Conservation (phyloP, 305 asterid species). For the Fraxinus albicans region DNA sequence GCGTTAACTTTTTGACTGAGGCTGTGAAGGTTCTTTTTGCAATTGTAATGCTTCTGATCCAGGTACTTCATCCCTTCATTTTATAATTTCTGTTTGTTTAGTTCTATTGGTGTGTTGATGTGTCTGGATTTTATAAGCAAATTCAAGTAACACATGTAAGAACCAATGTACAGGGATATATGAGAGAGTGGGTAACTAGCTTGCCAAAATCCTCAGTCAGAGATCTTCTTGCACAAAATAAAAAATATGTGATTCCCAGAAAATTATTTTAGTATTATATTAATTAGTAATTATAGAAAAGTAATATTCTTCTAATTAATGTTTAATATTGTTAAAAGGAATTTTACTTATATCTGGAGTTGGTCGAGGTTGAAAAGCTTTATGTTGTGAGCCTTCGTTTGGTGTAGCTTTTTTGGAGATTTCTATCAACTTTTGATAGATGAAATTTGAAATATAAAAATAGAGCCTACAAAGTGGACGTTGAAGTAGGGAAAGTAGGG, state of each 20-base stretch:
- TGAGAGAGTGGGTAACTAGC: neutral
- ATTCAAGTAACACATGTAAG: neutral
- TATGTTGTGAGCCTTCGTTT: neutral
- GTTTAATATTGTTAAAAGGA: neutral
- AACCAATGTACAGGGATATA: neutral
- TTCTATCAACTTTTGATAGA: neutral
- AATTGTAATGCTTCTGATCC: conserved; percentile 74
- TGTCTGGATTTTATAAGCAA: neutral
- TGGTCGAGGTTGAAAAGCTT: neutral
- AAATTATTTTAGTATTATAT: neutral
- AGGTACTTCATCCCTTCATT: conserved; percentile 49
- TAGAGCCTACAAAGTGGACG: neutral
- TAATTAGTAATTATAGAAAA: neutral
- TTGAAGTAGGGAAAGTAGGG: neutral
- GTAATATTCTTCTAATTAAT: neutral
- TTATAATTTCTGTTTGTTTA: conserved; percentile 4
- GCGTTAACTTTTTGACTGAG: conserved; percentile 88
- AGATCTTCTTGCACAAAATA: neutral
- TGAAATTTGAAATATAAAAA: neutral
- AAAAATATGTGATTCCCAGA: neutral
- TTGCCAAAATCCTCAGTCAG: neutral
- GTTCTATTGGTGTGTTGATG: neutral
- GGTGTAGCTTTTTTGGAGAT: neutral
- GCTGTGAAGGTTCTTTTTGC: conserved; percentile 79
- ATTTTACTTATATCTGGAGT: neutral